phyloP scores from a whole-genome alignment of 805 yeast genomes.

The Candida oleophila region DNA sequence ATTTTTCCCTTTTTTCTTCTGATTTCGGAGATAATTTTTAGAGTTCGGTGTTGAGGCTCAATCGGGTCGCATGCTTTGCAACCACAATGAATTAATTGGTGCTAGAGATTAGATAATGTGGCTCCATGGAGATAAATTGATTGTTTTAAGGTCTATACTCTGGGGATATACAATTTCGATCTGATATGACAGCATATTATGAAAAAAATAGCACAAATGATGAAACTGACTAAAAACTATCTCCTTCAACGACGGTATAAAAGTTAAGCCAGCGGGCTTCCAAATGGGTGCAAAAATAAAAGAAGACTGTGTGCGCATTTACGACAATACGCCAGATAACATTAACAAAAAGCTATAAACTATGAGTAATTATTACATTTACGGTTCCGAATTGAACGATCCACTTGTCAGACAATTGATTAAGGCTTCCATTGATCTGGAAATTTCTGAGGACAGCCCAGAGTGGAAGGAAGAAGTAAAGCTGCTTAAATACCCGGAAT shows the following conservation, averaged over 20 bases:
- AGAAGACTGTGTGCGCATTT: no score
- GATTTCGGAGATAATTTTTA: no score
- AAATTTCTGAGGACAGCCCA: neutral
- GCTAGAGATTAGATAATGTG: neutral
- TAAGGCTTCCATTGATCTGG: neutral
- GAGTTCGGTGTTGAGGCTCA: no score
- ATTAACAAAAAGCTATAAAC: no score
- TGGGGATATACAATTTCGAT: neutral
- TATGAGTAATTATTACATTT: slow-evolving; percentile 4
- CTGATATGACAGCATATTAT: neutral
- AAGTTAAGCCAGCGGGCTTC: no score
- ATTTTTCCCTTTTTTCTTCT: no score
- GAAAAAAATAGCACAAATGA: no score
- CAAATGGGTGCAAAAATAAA: no score
- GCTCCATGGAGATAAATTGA: neutral
- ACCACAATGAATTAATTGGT: neutral
- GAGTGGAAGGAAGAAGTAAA: slow-evolving; percentile 12
- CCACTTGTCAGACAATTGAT: neutral
- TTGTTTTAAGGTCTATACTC: neutral
- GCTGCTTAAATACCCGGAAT: slow-evolving; percentile 22
- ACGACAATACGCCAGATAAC: no score
- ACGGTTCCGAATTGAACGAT: slow-evolving; percentile 7
- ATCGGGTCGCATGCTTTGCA: neutral
- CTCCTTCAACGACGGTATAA: no score
- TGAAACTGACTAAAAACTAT: no score